Percentiles rank a stretch among this genome's conserved stretches.
Conservation (phyloP, 2,329 filamentous ascomycete genomes). For the Albifimbria verrucaria region DNA sequence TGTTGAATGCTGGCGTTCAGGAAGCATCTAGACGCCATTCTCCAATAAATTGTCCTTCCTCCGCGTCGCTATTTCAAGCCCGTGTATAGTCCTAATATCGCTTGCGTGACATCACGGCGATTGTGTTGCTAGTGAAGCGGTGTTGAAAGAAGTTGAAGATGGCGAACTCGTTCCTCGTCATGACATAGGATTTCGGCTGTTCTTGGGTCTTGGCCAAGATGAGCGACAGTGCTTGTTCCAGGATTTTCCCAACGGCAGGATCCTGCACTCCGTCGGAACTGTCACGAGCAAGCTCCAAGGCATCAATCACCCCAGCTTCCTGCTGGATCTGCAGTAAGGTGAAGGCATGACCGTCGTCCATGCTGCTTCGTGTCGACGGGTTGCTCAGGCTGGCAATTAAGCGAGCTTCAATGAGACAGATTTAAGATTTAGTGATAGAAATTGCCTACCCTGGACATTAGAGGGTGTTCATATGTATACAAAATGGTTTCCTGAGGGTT, state of each 20-base stretch:
- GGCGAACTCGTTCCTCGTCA: conserved; percentile 75
- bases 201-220: conserved; percentile 67
- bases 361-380: conserved; percentile 8
- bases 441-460: conserved; percentile 19
- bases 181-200: conserved; percentile 66
- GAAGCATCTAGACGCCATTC: not conserved
- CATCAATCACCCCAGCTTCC: conserved; percentile 54
- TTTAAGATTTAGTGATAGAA: conserved; percentile 9
- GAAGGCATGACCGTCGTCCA: conserved; percentile 15
- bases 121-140: conserved; percentile 54
- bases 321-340: conserved; percentile 15
- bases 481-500: not conserved
- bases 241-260: conserved; percentile 57
- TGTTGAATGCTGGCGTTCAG: no score
- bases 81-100: conserved; percentile 51
- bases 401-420: conserved; percentile 15
- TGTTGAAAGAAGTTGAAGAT: conserved; percentile 82
- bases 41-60: not conserved
- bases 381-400: conserved; percentile 12
- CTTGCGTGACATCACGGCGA: conserved; percentile 44
- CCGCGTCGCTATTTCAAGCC: conserved; percentile 21
- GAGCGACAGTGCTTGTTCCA: conserved; percentile 60
- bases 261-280: conserved; percentile 64
- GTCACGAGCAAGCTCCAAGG: conserved; percentile 73
- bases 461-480: not conserved